Evolutionary conservation across 2,329 filamentous ascomycete species (phyloP), one percentile per base, ranked within the genome.

Genomic region (Teratosphaeria viscida): DNA sequence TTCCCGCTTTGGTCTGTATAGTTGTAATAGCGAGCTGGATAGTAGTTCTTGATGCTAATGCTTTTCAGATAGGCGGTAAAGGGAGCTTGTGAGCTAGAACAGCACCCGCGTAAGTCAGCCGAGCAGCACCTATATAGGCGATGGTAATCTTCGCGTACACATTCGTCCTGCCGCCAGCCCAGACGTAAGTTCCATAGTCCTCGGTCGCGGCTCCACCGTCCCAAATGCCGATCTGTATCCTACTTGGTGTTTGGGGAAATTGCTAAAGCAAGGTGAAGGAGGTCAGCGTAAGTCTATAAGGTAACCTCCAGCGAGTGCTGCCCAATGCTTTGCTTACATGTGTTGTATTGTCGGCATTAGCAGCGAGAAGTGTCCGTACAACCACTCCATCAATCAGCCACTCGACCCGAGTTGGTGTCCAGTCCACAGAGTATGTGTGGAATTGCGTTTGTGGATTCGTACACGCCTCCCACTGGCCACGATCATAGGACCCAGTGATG

Each of bases 211-310:
- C 74, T 64, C 80, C 81, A 57, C 76, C 78, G 35, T 75, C 74
- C 92, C 92, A 96, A 64, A 86, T 85, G 57, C 85, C 85, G 12
- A 88, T 68, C 57, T 83, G 84, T 56, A 89, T 73, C 56, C 83
- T 82, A 84, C 87, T 87, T 1, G 89, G 89, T 0, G 88, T 91
- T 71, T 92, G 89, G 0, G 89, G 89, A 71, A 65, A 66, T 52
- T 63, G 65, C 29, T 32, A 32, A 32, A 32, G 29, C 29, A 7
- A 32, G 29, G 7, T 32, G 29, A 7, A 32, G 29, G 7, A 32
- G 29, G 29, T 32, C 29, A 32, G 29, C 3, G 7, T 32, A 7
- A 32, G 29, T 32, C 29, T 32, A 32, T 7, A 32, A 32, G 7
- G 23, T 23, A 23, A 2, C 23, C 29, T 32, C 29, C 29, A 32